Conservation (phyloP, 208 protist genomes). For the Zelonia costaricensis region DNA sequence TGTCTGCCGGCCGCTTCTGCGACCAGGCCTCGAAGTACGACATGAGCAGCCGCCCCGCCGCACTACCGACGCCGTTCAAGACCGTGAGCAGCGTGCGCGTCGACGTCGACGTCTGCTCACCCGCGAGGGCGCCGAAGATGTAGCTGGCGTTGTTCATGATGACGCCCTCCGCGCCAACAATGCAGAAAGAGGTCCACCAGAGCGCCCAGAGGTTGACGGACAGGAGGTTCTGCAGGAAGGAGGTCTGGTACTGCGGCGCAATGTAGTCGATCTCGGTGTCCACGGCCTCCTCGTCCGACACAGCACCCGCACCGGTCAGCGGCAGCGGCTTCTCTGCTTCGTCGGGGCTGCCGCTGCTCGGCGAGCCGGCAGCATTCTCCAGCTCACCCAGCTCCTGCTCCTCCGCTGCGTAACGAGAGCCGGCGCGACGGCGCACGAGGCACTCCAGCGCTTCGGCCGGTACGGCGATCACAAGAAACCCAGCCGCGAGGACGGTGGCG, state of each 20-base stretch:
- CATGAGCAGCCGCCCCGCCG: slow-evolving; percentile 39
- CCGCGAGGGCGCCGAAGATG: slow-evolving; percentile 41
- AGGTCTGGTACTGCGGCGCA: slow-evolving; percentile 47
- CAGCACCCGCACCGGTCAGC: not conserved
- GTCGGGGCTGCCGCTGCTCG: not conserved
- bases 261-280: slow-evolving; percentile 49
- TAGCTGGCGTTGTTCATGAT: slow-evolving; percentile 45
- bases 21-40: slow-evolving; percentile 44
- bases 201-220: slow-evolving; percentile 35
- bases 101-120: slow-evolving; percentile 25
- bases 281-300: not conserved
- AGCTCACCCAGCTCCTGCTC: not conserved
- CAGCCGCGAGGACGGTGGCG: slow-evolving; percentile 28
- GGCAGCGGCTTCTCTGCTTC: slow-evolving; percentile 9
- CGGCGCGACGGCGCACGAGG: not conserved
- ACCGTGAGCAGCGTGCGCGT: slow-evolving; percentile 43
- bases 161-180: slow-evolving; percentile 34
- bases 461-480: slow-evolving; percentile 29
- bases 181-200: slow-evolving; percentile 24
- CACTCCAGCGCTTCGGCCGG: slow-evolving; percentile 4
- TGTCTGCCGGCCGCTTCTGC: slow-evolving; percentile 38
- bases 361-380: not conserved
- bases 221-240: slow-evolving; percentile 35
- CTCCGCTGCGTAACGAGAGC: not conserved
- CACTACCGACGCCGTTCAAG: slow-evolving; percentile 46